Percentiles rank a stretch among this genome's conserved stretches.
Evolutionary conservation across 495 filamentous ascomycete species (phyloP).

Genomic region (Aspergillus sclerotiicarbonarius): DNA sequence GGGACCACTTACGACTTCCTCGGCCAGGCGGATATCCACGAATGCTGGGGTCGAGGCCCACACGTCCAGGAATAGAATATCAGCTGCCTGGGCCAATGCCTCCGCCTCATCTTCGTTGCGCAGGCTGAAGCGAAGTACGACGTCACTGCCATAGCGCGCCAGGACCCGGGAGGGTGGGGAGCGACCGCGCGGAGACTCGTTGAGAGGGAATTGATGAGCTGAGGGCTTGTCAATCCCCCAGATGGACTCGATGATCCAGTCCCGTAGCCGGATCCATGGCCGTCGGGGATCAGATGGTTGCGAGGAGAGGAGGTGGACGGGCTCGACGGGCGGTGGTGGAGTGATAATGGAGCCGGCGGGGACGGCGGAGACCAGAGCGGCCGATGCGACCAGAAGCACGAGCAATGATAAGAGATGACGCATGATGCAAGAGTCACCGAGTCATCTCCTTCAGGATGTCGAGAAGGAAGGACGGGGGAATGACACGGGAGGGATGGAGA

Average conservation of each 20-base stretch:
- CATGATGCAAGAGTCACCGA: slow-evolving; percentile 6
- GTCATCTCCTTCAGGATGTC: background rate
- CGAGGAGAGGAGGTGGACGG: slow-evolving; percentile 29
- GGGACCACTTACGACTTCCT: slow-evolving; percentile 62
- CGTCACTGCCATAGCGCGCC: slow-evolving; percentile 71
- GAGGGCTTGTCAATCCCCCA: slow-evolving; percentile 50
- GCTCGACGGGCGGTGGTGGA: slow-evolving; percentile 36
- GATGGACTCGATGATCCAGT: slow-evolving; percentile 61
- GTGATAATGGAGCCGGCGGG: slow-evolving; percentile 46
- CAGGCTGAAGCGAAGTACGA: slow-evolving; percentile 87
- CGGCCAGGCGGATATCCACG: slow-evolving; percentile 81
- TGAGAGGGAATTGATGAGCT: slow-evolving; percentile 10
- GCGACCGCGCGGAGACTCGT: slow-evolving; percentile 16
- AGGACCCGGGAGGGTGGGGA: slow-evolving; percentile 50
- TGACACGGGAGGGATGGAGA: background rate
- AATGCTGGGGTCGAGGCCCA: slow-evolving; percentile 82
- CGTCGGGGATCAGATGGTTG: slow-evolving; percentile 32
- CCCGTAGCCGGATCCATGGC: slow-evolving; percentile 57
- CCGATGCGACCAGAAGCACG: slow-evolving; percentile 29
- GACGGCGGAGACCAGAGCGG: slow-evolving; percentile 31
- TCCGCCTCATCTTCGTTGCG: slow-evolving; percentile 65
- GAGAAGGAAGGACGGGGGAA: background rate
- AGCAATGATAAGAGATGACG: slow-evolving; percentile 17
- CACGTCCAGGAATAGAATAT: slow-evolving; percentile 79
- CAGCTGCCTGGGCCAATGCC: slow-evolving; percentile 69